A percentile compares a stretch with the other conserved stretches of the same genome.
These are phyloP conservation scores for Rhodotorula sp. DNA, from an alignment of 1,284 basidiomycete species.

Conservation along the genomic window DNA sequence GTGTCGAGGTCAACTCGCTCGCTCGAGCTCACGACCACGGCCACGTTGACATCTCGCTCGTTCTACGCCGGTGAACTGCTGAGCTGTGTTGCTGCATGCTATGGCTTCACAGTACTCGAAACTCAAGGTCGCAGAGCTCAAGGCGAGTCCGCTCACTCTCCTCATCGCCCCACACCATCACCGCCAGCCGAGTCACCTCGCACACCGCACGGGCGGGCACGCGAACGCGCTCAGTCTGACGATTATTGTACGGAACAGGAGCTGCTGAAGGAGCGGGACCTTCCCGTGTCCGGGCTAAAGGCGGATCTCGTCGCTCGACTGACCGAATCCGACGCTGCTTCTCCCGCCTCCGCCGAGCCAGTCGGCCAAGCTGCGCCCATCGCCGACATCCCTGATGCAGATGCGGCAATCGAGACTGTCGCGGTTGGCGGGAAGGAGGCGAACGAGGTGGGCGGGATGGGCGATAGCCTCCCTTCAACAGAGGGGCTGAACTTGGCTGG, in stretches of 20 bases:
- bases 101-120: not conserved
- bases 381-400: not conserved
- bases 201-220: not conserved
- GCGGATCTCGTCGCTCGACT: slow-evolving; percentile 38
- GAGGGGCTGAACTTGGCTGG: not conserved
- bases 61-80: too few species aligned
- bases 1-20: not conserved
- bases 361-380: not conserved
- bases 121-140: slow-evolving; percentile 37
- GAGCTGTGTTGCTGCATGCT: too few species aligned
- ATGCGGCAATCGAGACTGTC: too few species aligned
- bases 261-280: slow-evolving; percentile 24
- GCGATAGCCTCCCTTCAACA: not conserved
- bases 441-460: not conserved
- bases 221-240: not conserved
- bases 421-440: not conserved
- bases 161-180: not conserved
- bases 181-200: not conserved
- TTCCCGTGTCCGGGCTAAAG: slow-evolving; percentile 38
- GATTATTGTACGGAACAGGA: slow-evolving; percentile 22
- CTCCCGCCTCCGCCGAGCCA: not conserved
- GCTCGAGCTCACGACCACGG: not conserved
- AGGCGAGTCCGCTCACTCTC: slow-evolving; percentile 13
- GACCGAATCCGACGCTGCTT: not conserved
- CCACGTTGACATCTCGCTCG: not conserved